phyloP scores from a whole-genome alignment of 148 eudicot genomes.

The Chenopodium album region DNA sequence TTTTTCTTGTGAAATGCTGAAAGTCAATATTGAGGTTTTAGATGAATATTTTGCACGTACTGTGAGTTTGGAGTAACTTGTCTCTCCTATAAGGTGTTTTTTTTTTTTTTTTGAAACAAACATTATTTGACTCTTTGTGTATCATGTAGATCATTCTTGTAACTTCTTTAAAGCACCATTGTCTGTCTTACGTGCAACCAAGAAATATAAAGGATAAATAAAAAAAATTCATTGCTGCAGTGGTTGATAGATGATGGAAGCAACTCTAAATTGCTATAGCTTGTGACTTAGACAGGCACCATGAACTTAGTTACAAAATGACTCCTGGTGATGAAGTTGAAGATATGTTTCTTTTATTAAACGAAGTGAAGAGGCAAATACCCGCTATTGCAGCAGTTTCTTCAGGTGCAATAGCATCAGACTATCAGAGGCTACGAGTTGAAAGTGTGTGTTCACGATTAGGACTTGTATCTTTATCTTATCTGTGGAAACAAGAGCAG shows the following conservation, averaged over 20 bases:
- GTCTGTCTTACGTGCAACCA: not conserved
- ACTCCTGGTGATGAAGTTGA: slow-evolving; percentile 99
- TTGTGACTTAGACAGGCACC: slow-evolving; percentile 54
- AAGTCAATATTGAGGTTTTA: not conserved
- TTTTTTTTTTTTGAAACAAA: too few species aligned
- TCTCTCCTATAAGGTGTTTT: not conserved
- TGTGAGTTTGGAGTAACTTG: not conserved
- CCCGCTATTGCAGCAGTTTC: slow-evolving; percentile 80
- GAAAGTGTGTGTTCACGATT: slow-evolving; percentile 94
- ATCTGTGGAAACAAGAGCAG: slow-evolving; percentile 94
- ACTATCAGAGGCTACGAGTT: slow-evolving; percentile 91
- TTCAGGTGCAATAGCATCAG: slow-evolving; percentile 98
- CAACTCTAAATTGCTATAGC: slow-evolving; percentile 13
- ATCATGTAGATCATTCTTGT: not conserved
- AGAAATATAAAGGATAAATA: not conserved
- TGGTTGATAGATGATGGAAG: not conserved
- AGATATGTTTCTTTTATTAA: slow-evolving; percentile 77
- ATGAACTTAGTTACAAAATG: slow-evolving; percentile 65
- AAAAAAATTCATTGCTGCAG: not conserved
- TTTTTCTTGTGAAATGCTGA: not conserved
- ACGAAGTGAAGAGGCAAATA: slow-evolving; percentile 75
- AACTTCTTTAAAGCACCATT: not conserved
- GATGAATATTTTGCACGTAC: not conserved
- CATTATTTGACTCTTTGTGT: not conserved
- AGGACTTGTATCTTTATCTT: slow-evolving; percentile 92